These are phyloP conservation scores for Coleophoma crateriformis DNA, from an alignment of 2,329 filamentous ascomycete species.

Conservation along the genomic window DNA sequence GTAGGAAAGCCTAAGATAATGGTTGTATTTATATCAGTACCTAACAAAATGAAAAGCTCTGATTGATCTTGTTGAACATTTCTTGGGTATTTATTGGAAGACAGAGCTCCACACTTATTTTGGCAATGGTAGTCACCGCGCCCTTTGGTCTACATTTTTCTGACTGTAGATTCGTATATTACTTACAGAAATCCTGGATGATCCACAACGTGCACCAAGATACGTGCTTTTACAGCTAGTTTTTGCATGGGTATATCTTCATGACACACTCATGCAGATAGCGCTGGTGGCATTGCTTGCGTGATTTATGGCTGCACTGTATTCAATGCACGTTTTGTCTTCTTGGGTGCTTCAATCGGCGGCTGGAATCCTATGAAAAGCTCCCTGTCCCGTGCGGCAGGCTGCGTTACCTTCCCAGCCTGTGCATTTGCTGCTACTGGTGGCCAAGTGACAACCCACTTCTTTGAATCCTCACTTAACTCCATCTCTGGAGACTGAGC, in stretches of 20 bases:
- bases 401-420: conserved; percentile 22
- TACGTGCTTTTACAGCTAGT: background rate
- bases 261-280: background rate
- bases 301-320: background rate
- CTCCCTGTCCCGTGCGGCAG: conserved; percentile 27
- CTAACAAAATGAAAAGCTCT: no score
- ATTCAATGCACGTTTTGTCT: background rate
- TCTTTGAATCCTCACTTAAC: conserved; percentile 20
- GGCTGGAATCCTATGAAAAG: conserved; percentile 45
- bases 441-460: conserved; percentile 41
- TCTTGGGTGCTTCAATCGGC: background rate
- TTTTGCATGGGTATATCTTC: background rate
- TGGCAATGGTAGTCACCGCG: background rate
- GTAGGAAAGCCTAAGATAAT: no score
- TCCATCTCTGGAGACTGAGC: conserved; percentile 35
- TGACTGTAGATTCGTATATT: background rate
- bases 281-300: background rate
- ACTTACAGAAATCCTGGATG: no score
- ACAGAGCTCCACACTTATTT: no score
- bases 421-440: conserved; percentile 14
- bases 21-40: no score
- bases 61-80: no score
- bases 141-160: background rate
- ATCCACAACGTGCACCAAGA: no score
- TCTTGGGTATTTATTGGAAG: no score